Base-by-base conservation (phyloP, 495 filamentous ascomycete genomes). In the Penicillium pulvis region DNA sequence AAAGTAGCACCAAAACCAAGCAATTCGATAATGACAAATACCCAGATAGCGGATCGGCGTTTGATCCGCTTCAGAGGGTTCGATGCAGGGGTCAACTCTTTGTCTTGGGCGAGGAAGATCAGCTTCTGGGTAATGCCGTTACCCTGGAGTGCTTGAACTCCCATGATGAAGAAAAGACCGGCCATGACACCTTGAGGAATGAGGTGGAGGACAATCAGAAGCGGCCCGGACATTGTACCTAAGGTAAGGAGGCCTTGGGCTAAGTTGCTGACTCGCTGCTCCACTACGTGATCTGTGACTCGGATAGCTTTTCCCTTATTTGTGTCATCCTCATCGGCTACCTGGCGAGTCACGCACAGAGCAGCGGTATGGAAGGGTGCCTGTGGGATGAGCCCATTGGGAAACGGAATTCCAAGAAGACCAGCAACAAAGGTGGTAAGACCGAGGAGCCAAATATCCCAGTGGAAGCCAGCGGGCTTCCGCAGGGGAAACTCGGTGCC, bases 101-200 rank as follows among this genome's bases (percentile, higher is more conserved):
- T 73, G 69, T 98, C 93, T 55, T 84, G 79, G 10, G 81, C 74
- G 4, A 96, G 81, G 74, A 90, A 96, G 20, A 93, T 70, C 3
- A 95, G 62, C 64, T 96, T 97, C 50, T 82, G 74, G 0, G 90
- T 93, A 58, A 97, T 93, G 12, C 90, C 90, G 71, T 96, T 96
- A 12, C 76, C 85, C 63, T 86, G 78, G 28, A 94, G 82, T n/a
- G 90, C 89, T 67, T 92, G 87, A 55, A 89, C 85, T 28, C 91
- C 93, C 88, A 97, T 94, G 63, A 96, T 86, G 74, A 97, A 97
- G 81, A 98, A 97, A 14, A 98, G 81, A 6, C 93, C 93, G 0
- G 91, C 90, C 58, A 98, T 79, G 20, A 97, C 90, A 55, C 84
- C 90, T 64, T 93, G 91, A 0, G 93, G 93, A 63, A 98, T 92